phyloP scores from a whole-genome alignment of 2,329 filamentous ascomycete species.

The Aspergillus fijiensis region DNA sequence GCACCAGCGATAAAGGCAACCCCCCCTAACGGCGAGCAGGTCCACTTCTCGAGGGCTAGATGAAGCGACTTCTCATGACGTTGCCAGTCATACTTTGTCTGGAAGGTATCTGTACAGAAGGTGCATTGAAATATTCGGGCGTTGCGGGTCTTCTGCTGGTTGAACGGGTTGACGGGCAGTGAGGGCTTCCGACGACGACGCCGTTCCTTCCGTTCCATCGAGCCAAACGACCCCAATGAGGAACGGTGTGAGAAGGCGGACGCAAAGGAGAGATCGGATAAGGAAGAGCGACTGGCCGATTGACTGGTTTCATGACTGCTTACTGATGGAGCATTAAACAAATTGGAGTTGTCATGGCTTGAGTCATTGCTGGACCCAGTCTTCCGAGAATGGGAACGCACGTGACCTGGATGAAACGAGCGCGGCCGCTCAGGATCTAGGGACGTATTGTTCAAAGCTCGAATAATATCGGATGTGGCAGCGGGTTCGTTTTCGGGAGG shows the following conservation, averaged over 20 bases:
- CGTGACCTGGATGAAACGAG: constrained; percentile 31
- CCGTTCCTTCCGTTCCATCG: constrained; percentile 59
- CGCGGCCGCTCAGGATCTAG: constrained; percentile 35
- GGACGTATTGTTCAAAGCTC: constrained; percentile 54
- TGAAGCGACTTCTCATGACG: constrained; percentile 60
- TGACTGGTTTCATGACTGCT: constrained; percentile 55
- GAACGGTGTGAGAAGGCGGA: constrained; percentile 58
- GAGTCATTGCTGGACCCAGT: constrained; percentile 54
- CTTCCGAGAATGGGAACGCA: constrained; percentile 38
- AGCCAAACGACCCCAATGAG: constrained; percentile 57
- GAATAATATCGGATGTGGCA: constrained; percentile 61
- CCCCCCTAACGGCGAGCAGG: constrained; percentile 60
- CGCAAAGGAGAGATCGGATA: constrained; percentile 55
- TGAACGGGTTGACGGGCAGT: constrained; percentile 42
- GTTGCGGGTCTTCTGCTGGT: constrained; percentile 42
- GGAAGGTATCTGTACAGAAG: constrained; percentile 58
- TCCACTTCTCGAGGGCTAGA: constrained; percentile 58
- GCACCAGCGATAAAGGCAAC: constrained; percentile 51
- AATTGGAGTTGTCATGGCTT: constrained; percentile 52
- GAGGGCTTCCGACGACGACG: constrained; percentile 54
- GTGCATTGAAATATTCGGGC: constrained; percentile 58
- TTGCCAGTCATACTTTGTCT: constrained; percentile 60
- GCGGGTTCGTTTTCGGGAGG: constrained; percentile 70
- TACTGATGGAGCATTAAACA: constrained; percentile 53
- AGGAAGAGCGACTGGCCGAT: constrained; percentile 54